These are phyloP conservation scores for Acacia confusa DNA, from an alignment of 306 rosid genomes.

Conservation along the genomic window DNA sequence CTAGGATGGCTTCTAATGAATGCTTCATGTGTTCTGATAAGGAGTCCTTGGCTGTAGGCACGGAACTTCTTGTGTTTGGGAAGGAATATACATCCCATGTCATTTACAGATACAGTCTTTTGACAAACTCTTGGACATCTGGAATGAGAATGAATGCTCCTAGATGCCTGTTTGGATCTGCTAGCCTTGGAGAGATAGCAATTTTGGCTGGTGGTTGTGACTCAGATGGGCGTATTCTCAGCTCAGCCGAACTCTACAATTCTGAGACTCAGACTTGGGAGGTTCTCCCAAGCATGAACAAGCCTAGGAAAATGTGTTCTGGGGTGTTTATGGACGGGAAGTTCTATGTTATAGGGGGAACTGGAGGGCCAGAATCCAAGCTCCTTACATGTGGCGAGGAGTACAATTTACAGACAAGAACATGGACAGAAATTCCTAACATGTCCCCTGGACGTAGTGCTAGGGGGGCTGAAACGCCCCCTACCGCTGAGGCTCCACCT, in stretches of 20 bases:
- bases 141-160: constrained; percentile 81
- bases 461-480: constrained; percentile 55
- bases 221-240: constrained; percentile 55
- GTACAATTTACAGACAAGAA: constrained; percentile 56
- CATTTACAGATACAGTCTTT: constrained; percentile 70
- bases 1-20: constrained; percentile 76
- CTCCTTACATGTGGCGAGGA: constrained; percentile 85
- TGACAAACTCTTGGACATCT: constrained; percentile 76
- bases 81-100: constrained; percentile 64
- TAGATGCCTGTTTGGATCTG: constrained; percentile 90
- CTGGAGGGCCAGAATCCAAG: constrained; percentile 63
- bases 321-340: constrained; percentile 82
- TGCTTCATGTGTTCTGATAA: constrained; percentile 85
- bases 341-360: constrained; percentile 82
- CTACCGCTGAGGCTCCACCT: constrained; percentile 82
- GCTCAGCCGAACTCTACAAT: constrained; percentile 73
- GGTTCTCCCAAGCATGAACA: constrained; percentile 65
- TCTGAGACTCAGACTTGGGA: constrained; percentile 79
- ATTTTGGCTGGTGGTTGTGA: constrained; percentile 92
- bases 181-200: constrained; percentile 79
- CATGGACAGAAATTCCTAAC: constrained; percentile 71
- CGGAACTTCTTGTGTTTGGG: constrained; percentile 89
- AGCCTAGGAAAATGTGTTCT: constrained; percentile 85
- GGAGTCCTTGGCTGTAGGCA: constrained; percentile 92
- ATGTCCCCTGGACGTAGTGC: constrained; percentile 78